Evolutionary conservation across 257 asterid genomes (phyloP).

Genomic region (Vinca minor): DNA sequence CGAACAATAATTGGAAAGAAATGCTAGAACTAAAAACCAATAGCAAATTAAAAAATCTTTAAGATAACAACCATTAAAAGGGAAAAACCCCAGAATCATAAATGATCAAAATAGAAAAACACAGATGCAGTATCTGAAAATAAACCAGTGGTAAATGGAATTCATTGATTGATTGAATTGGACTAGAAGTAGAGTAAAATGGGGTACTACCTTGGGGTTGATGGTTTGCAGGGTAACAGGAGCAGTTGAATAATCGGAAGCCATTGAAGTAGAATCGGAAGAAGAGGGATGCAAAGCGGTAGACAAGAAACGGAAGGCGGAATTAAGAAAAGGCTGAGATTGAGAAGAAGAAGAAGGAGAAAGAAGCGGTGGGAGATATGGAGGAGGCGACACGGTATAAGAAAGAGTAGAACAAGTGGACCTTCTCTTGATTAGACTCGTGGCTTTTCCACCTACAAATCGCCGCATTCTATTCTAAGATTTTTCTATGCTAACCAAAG

Average conservation of each 20-base stretch:
- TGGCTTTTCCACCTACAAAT: conserved; percentile 45
- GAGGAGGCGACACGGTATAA: not conserved
- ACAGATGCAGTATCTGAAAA: conserved; percentile 6
- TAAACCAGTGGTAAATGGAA: not conserved
- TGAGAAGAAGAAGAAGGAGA: conserved; percentile 22
- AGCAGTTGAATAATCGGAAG: conserved; percentile 33
- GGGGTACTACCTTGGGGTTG: conserved; percentile 16
- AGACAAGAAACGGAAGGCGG: conserved; percentile 21
- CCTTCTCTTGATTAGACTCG: conserved; percentile 19
- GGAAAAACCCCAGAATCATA: not conserved
- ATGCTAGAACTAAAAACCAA: too few species aligned
- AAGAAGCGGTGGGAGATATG: not conserved
- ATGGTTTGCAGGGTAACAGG: conserved; percentile 29
- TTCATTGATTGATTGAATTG: not conserved
- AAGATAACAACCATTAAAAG: too few species aligned
- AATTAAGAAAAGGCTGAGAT: not conserved
- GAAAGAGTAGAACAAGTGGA: not conserved
- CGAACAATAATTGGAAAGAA: too few species aligned
- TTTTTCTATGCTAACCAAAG: too few species aligned
- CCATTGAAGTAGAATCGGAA: conserved; percentile 28
- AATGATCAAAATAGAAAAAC: not conserved
- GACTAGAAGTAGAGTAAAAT: not conserved
- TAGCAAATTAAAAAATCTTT: too few species aligned
- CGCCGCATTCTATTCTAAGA: conserved; percentile 49
- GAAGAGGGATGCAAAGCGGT: conserved; percentile 14